Conservation (phyloP, 2,329 filamentous ascomycete genomes). For the Fusarium redolens region DNA sequence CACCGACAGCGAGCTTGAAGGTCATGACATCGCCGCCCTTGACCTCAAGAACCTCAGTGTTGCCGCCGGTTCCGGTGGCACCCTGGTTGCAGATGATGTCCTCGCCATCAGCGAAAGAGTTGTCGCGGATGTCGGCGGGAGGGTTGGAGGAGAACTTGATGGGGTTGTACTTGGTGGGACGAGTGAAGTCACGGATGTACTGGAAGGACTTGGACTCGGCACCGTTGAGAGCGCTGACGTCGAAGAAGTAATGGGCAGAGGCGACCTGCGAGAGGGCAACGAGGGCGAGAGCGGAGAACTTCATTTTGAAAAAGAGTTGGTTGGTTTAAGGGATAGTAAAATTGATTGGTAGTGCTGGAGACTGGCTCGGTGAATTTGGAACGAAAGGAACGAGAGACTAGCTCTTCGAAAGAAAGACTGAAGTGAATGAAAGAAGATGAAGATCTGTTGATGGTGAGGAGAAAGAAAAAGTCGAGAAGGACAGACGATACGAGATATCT, state of each 20-base stretch:
- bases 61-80: neutral
- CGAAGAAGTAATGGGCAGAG: conserved; percentile 27
- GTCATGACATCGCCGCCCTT: conserved; percentile 25
- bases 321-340: conserved; percentile 13
- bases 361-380: conserved; percentile 27
- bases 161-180: conserved; percentile 26
- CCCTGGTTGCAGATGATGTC: conserved; percentile 28
- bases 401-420: conserved; percentile 33
- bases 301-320: conserved; percentile 20
- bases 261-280: conserved; percentile 26
- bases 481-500: neutral
- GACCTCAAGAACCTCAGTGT: conserved; percentile 11
- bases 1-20: conserved; percentile 23
- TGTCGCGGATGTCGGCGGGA: conserved; percentile 18
- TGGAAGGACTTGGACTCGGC: conserved; percentile 15
- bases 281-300: conserved; percentile 19
- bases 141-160: conserved; percentile 32
- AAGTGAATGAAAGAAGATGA: conserved; percentile 33
- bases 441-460: conserved; percentile 23
- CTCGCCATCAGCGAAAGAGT: conserved; percentile 22
- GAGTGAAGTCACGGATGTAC: conserved; percentile 29
- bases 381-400: conserved; percentile 32
- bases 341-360: conserved; percentile 24
- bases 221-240: conserved; percentile 11
- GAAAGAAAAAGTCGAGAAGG: neutral